Evolutionary conservation across 73 alveolate genomes (phyloP).

Genomic region (Uronychia setigera): DNA sequence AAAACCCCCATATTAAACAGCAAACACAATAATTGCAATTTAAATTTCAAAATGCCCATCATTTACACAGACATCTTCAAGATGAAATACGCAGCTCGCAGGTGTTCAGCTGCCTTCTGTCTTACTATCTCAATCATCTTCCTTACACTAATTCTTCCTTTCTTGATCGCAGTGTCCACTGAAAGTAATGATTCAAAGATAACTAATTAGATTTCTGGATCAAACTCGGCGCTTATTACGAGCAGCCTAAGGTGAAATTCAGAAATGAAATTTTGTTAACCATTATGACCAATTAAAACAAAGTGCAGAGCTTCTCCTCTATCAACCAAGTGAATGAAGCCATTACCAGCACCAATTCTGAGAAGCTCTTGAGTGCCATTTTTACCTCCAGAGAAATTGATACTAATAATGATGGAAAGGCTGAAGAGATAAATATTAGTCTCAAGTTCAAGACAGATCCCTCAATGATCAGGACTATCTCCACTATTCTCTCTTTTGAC

Average conservation of each 20-base stretch:
- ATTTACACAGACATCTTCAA: not conserved
- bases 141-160: conserved; percentile 37
- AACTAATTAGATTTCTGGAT: conserved; percentile 42
- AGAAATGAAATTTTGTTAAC: conserved; percentile 30
- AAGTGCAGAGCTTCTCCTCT: not conserved
- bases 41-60: not conserved
- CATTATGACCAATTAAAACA: not conserved
- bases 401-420: conserved; percentile 21
- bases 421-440: conserved; percentile 20
- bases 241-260: conserved; percentile 46
- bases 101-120: not conserved
- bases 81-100: not conserved
- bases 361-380: not conserved
- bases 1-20: too few relatives aligned
- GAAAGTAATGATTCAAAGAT: conserved; percentile 6
- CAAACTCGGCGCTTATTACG: conserved; percentile 25
- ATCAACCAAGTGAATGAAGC: not conserved
- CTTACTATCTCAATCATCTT: conserved; percentile 5
- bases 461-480: not conserved
- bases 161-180: conserved; percentile 29
- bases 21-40: too few relatives aligned
- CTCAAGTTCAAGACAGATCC: conserved; percentile 35
- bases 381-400: conserved; percentile 5
- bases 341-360: not conserved
- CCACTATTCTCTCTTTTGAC: not conserved